Evolutionary conservation across 768 basidiomycete species (phyloP).

Genomic region (Hygrocybe punicea): DNA sequence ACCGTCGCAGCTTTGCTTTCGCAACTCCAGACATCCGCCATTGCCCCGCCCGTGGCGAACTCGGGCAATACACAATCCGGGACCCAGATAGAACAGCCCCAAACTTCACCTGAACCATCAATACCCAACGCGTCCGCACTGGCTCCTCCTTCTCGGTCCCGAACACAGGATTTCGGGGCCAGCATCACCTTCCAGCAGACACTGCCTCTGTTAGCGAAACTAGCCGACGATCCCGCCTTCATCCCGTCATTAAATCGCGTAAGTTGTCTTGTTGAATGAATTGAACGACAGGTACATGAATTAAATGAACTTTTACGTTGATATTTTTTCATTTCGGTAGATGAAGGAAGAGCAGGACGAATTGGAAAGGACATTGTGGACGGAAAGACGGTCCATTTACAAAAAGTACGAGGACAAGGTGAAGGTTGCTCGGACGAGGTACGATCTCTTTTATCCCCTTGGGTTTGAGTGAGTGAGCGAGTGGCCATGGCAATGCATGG

Average conservation of each 20-base stretch:
- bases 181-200: conserved; percentile 64
- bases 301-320: neutral
- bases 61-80: conserved; percentile 2
- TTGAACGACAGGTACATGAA: conserved; percentile 1
- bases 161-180: conserved; percentile 42
- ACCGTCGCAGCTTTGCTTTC: conserved; percentile 64
- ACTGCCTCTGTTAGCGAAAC: conserved; percentile 58
- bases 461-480: neutral
- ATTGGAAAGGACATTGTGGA: conserved; percentile 66
- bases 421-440: conserved; percentile 66
- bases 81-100: neutral
- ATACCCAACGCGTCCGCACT: neutral
- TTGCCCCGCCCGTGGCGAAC: neutral
- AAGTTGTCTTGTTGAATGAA: conserved; percentile 13
- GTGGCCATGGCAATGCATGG: neutral
- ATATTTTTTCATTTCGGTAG: too few species aligned
- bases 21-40: conserved; percentile 43
- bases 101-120: neutral
- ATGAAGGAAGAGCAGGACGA: conserved; percentile 68
- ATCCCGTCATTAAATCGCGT: conserved; percentile 53
- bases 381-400: conserved; percentile 60
- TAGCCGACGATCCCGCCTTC: conserved; percentile 54
- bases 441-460: conserved; percentile 19
- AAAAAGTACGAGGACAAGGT: conserved; percentile 69
- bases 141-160: neutral